phyloP scores from a whole-genome alignment of 2,329 filamentous ascomycete species.

The Periconia digitata region DNA sequence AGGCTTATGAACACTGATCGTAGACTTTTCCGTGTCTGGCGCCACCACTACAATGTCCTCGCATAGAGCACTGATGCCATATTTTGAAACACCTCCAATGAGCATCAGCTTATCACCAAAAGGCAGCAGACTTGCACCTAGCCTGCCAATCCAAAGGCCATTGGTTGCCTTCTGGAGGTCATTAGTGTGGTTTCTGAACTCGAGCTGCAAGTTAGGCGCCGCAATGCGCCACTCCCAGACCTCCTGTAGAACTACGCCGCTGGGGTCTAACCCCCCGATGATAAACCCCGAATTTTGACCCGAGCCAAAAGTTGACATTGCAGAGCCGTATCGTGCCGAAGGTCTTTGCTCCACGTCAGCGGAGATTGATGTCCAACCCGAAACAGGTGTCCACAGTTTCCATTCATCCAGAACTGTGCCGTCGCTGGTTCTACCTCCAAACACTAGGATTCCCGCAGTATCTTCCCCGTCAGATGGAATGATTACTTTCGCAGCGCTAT shows the following conservation, averaged over 20 bases:
- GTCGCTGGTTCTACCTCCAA: conserved; percentile 49
- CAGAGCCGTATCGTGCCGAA: conserved; percentile 59
- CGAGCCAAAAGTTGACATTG: conserved; percentile 50
- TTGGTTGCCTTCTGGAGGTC: conserved; percentile 16
- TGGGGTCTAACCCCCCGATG: conserved; percentile 68
- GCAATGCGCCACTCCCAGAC: conserved; percentile 65
- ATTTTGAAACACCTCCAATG: conserved; percentile 54
- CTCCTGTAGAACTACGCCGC: conserved; percentile 64
- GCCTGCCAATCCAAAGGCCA: conserved; percentile 42
- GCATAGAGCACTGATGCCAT: conserved; percentile 24
- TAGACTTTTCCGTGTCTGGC: conserved; percentile 14
- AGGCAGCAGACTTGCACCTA: conserved; percentile 55
- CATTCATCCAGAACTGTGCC: conserved; percentile 47
- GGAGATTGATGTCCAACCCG: conserved; percentile 55
- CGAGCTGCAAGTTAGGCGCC: conserved; percentile 28
- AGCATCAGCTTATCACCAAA: conserved; percentile 52
- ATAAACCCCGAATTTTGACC: conserved; percentile 61
- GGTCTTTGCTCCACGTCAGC: conserved; percentile 39
- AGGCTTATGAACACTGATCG: conserved; percentile 21
- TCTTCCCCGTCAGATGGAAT: conserved; percentile 42
- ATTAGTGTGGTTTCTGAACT: conserved; percentile 33
- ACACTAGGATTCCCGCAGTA: conserved; percentile 45
- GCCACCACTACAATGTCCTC: conserved; percentile 32
- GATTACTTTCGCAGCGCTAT: conserved; percentile 60
- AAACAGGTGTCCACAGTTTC: conserved; percentile 49